Conservation (phyloP, 345 rosid genomes). For the Camelina laxa region DNA sequence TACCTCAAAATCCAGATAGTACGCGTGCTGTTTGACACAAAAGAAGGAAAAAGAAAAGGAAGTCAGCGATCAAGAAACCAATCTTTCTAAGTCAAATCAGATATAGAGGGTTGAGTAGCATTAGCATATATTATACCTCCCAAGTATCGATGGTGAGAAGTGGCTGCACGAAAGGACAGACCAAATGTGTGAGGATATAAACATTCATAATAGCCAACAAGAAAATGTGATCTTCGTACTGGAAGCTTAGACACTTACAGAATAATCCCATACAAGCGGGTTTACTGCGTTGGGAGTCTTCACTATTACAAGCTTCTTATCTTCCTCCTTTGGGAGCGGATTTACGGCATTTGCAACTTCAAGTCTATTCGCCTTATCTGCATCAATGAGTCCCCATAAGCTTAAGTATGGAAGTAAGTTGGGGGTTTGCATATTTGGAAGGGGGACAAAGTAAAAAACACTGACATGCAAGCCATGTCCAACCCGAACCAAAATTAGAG, state of each 20-base stretch:
- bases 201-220: constrained; percentile 13
- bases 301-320: constrained; percentile 78
- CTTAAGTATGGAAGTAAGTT: constrained; percentile 7
- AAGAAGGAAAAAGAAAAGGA: neutral
- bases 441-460: constrained; percentile 22
- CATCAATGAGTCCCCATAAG: constrained; percentile 12
- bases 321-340: constrained; percentile 73
- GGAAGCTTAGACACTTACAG: constrained; percentile 52
- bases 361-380: constrained; percentile 84
- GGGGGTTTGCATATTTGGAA: constrained; percentile 11
- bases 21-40: constrained; percentile 72
- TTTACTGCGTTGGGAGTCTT: constrained; percentile 94
- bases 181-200: constrained; percentile 16
- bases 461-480: constrained; percentile 97
- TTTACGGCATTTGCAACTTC: constrained; percentile 67
- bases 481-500: constrained; percentile 91
- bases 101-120: neutral
- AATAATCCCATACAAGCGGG: constrained; percentile 91
- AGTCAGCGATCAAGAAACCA: constrained; percentile 30
- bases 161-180: constrained; percentile 63
- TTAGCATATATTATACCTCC: constrained; percentile 73
- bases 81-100: neutral
- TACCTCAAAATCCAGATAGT: constrained; percentile 95
- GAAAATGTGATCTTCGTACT: neutral
- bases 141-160: constrained; percentile 92